Percentiles rank a stretch among this genome's conserved stretches.
Conservation (phyloP, 2,329 filamentous ascomycete genomes). For the Diaporthe velutina region DNA sequence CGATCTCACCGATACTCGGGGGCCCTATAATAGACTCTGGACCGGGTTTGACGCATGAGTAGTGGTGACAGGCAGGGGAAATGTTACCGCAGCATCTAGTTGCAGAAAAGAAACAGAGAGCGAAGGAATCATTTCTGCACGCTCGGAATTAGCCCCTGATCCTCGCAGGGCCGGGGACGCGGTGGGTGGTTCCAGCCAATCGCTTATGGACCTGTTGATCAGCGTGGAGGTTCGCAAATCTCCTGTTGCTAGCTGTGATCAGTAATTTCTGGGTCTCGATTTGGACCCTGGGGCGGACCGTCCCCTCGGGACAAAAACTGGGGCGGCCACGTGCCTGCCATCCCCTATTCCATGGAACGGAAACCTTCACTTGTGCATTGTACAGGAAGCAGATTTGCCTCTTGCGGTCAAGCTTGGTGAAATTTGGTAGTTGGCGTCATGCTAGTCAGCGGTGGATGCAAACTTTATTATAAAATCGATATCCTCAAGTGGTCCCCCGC, state of each 20-base stretch:
- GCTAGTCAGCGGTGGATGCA: neutral
- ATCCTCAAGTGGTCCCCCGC: slow-evolving; percentile 4
- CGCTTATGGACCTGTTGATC: slow-evolving; percentile 23
- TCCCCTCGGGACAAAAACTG: slow-evolving; percentile 34
- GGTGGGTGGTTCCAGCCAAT: slow-evolving; percentile 30
- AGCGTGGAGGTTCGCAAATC: slow-evolving; percentile 32
- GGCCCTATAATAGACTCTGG: slow-evolving; percentile 19
- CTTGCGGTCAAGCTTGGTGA: neutral
- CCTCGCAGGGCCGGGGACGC: slow-evolving; percentile 33
- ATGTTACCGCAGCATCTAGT: slow-evolving; percentile 31
- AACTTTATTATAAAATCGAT: neutral
- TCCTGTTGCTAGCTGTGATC: slow-evolving; percentile 36
- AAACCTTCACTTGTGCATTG: neutral
- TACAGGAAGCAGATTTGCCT: neutral
- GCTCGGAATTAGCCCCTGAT: slow-evolving; percentile 35
- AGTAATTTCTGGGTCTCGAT: slow-evolving; percentile 35
- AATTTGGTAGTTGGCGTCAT: neutral
- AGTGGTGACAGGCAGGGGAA: slow-evolving; percentile 32
- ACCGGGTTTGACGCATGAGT: slow-evolving; percentile 20
- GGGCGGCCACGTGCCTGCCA: slow-evolving; percentile 27
- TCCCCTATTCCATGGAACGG: slow-evolving; percentile 9
- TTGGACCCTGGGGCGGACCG: slow-evolving; percentile 35
- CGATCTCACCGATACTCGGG: slow-evolving; percentile 20
- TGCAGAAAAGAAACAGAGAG: slow-evolving; percentile 30
- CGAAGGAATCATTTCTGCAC: slow-evolving; percentile 30